These are phyloP conservation scores for Blastocystis sp. DNA, from an alignment of 352 stramenopile genomes.

Conservation along the genomic window DNA sequence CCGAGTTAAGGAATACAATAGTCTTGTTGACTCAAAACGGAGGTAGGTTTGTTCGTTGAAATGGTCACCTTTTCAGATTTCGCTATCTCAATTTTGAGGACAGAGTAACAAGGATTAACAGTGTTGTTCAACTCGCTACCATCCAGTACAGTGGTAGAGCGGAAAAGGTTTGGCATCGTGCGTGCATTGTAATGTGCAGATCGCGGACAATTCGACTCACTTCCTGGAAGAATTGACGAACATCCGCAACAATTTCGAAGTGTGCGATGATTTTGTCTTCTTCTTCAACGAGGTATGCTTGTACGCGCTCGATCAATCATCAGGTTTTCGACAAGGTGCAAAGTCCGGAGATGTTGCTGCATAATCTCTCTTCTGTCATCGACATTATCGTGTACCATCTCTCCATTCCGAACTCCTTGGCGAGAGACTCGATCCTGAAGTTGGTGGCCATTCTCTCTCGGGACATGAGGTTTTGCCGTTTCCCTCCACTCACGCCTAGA, in stretches of 20 bases:
- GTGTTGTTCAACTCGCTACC: conserved; percentile 63
- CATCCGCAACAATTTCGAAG: conserved; percentile 56
- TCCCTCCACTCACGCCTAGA: neutral
- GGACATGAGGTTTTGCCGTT: conserved; percentile 30
- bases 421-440: conserved; percentile 47
- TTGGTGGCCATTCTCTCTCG: conserved; percentile 39
- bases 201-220: conserved; percentile 59
- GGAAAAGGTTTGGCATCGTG: neutral
- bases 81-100: conserved; percentile 67
- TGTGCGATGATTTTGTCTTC: conserved; percentile 68
- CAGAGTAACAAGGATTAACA: conserved; percentile 28
- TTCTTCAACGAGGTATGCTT: conserved; percentile 58
- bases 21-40: conserved; percentile 32
- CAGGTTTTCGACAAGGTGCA: conserved; percentile 49
- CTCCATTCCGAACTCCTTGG: conserved; percentile 22
- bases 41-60: neutral
- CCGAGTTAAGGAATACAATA: conserved; percentile 58
- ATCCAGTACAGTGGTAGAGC: conserved; percentile 46
- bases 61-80: conserved; percentile 25
- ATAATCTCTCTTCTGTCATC: conserved; percentile 56
- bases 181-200: conserved; percentile 30
- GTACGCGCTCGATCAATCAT: neutral
- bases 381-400: conserved; percentile 63
- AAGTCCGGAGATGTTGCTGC: conserved; percentile 62
- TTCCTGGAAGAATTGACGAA: conserved; percentile 56